These are phyloP conservation scores for Lactifluus subvellereus DNA, from an alignment of 768 basidiomycete species.

Conservation along the genomic window DNA sequence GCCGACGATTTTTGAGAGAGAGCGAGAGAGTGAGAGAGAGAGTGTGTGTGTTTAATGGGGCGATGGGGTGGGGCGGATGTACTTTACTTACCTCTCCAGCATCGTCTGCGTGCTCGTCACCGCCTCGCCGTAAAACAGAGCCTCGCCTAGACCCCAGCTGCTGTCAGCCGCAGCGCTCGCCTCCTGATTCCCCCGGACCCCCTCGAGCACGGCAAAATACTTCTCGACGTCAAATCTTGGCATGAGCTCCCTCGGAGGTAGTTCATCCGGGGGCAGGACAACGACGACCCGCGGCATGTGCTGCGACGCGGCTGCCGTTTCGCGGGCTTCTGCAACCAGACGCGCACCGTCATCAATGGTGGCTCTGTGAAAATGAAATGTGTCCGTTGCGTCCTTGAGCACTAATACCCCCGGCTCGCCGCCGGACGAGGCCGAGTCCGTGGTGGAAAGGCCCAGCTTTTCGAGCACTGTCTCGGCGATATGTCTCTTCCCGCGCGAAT, in stretches of 20 bases:
- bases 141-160: slow-evolving; percentile 63
- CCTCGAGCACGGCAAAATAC: slow-evolving; percentile 53
- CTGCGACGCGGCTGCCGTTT: slow-evolving; percentile 36
- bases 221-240: slow-evolving; percentile 65
- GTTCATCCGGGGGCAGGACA: slow-evolving; percentile 40
- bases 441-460: slow-evolving; percentile 30
- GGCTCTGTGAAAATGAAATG: slow-evolving; percentile 51
- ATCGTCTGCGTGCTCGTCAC: slow-evolving; percentile 95
- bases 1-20: not conserved
- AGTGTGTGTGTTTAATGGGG: not conserved
- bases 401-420: slow-evolving; percentile 37
- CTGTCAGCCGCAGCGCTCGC: slow-evolving; percentile 14
- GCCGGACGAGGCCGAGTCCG: slow-evolving; percentile 9
- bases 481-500: slow-evolving; percentile 37
- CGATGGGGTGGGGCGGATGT: not conserved
- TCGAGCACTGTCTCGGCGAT: slow-evolving; percentile 39
- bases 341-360: slow-evolving; percentile 29
- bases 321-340: slow-evolving; percentile 30
- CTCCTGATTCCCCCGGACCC: slow-evolving; percentile 31
- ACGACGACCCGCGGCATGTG: slow-evolving; percentile 34
- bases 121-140: slow-evolving; percentile 78
- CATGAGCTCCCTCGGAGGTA: slow-evolving; percentile 48
- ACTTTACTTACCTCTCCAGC: slow-evolving; percentile 76
- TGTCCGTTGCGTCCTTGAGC: slow-evolving; percentile 65
- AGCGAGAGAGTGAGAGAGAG: too few relatives aligned